These are phyloP conservation scores for Plasmodium fragile DNA, from an alignment of 169 alveolate species.

Conservation along the genomic window DNA sequence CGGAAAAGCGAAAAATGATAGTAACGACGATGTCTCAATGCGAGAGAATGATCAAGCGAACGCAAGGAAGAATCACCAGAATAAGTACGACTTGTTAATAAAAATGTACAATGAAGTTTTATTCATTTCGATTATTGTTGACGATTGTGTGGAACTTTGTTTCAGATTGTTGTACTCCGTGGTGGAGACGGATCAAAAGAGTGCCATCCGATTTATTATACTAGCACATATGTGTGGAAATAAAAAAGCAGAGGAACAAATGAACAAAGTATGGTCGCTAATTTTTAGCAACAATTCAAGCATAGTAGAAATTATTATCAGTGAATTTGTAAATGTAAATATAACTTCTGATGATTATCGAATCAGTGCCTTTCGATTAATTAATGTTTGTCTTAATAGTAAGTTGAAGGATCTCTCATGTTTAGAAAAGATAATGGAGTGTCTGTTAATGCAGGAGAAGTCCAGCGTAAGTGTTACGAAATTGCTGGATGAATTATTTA, in stretches of 20 bases:
- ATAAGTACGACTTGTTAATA: conserved; percentile 42
- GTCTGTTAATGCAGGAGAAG: conserved; percentile 56
- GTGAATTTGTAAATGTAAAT: conserved; percentile 79
- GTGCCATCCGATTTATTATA: conserved; percentile 80
- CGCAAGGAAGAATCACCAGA: not conserved
- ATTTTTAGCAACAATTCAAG: conserved; percentile 84
- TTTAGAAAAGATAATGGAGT: conserved; percentile 64
- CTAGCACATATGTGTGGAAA: conserved; percentile 84
- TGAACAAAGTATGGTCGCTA: conserved; percentile 85
- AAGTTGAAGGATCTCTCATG: conserved; percentile 65
- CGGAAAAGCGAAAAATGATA: not conserved
- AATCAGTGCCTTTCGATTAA: conserved; percentile 66
- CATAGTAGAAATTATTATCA: conserved; percentile 82
- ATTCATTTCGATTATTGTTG: conserved; percentile 44
- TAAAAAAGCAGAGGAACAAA: conserved; percentile 75
- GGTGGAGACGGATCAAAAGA: conserved; percentile 83
- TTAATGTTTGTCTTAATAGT: conserved; percentile 48
- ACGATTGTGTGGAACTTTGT: conserved; percentile 66
- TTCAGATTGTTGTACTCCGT: conserved; percentile 78
- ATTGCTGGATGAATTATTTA: conserved; percentile 64
- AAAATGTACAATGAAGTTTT: conserved; percentile 71
- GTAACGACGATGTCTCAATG: not conserved
- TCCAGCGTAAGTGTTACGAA: conserved; percentile 19
- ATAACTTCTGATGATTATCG: conserved; percentile 55
- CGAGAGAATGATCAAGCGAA: not conserved